A percentile compares a stretch with the other conserved stretches of the same genome.
Conservation (phyloP, 257 asterid genomes). For the Jaltomata sinuosa region DNA sequence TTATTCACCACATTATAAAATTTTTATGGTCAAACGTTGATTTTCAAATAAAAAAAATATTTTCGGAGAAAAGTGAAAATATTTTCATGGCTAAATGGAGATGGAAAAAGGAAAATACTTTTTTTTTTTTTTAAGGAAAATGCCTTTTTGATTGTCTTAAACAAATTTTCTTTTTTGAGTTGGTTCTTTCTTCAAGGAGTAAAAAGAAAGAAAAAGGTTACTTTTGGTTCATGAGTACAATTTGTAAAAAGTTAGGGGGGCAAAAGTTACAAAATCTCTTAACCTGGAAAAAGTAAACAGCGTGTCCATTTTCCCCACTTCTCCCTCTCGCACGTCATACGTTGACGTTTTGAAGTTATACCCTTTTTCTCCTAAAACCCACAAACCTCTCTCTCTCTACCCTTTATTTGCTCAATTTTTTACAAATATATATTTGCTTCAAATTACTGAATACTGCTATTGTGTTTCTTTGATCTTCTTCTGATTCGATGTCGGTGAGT, state of each 20-base stretch:
- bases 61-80: too few species aligned
- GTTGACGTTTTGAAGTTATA: background rate
- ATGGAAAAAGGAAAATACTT: too few species aligned
- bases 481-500: constrained; percentile 1
- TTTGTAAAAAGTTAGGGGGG: background rate
- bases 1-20: too few species aligned
- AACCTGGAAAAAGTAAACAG: background rate
- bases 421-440: background rate
- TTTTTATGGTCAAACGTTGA: too few species aligned
- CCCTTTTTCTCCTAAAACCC: background rate
- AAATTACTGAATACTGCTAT: background rate
- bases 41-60: too few species aligned
- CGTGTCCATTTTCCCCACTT: background rate
- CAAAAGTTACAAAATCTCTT: background rate
- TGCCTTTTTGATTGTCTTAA: too few species aligned
- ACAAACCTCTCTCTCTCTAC: background rate
- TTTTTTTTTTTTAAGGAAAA: too few species aligned
- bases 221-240: background rate
- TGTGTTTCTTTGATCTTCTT: background rate
- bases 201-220: background rate
- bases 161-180: too few species aligned
- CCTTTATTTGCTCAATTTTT: background rate
- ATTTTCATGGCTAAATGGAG: too few species aligned
- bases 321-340: constrained; percentile 1
- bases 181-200: too few species aligned